Evolutionary conservation across 495 filamentous ascomycete genomes (phyloP).

Genomic region (Neurospora sublineolata): DNA sequence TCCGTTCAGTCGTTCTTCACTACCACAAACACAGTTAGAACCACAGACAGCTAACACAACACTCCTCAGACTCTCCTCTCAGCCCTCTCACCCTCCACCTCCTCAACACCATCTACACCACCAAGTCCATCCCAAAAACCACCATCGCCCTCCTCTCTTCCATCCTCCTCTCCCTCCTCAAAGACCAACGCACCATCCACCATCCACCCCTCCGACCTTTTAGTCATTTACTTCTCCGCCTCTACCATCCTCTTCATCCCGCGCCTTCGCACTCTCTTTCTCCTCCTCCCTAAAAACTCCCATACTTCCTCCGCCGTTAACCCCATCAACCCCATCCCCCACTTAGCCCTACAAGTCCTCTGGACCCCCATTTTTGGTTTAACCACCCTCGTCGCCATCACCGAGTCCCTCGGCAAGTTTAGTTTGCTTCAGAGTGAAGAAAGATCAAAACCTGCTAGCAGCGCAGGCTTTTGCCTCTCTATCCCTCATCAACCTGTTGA

Average conservation of each 20-base stretch:
- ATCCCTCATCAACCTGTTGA: constrained; percentile 44
- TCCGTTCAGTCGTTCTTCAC: not conserved
- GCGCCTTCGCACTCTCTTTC: constrained; percentile 22
- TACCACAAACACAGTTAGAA: not conserved
- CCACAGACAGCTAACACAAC: not conserved
- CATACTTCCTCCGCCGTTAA: not conserved
- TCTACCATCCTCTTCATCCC: constrained; percentile 15
- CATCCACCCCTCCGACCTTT: constrained; percentile 19
- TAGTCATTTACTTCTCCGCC: constrained; percentile 24
- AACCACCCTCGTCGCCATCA: constrained; percentile 1
- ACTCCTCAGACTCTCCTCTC: not conserved
- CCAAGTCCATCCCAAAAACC: not conserved
- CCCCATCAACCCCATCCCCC: not conserved
- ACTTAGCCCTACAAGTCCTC: not conserved
- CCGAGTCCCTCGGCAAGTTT: constrained; percentile 21
- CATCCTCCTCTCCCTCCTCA: constrained; percentile 16
- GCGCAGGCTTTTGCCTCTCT: constrained; percentile 44
- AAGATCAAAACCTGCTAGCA: constrained; percentile 27
- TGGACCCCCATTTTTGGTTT: constrained; percentile 4
- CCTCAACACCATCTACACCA: constrained; percentile 12
- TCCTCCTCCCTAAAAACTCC: not conserved
- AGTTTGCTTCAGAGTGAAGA: constrained; percentile 8
- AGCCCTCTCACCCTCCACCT: constrained; percentile 18
- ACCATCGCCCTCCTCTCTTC: constrained; percentile 6
- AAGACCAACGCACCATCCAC: constrained; percentile 26